These are phyloP conservation scores for Flaveria floridana DNA, from an alignment of 140 eudicot genomes.

Conservation along the genomic window DNA sequence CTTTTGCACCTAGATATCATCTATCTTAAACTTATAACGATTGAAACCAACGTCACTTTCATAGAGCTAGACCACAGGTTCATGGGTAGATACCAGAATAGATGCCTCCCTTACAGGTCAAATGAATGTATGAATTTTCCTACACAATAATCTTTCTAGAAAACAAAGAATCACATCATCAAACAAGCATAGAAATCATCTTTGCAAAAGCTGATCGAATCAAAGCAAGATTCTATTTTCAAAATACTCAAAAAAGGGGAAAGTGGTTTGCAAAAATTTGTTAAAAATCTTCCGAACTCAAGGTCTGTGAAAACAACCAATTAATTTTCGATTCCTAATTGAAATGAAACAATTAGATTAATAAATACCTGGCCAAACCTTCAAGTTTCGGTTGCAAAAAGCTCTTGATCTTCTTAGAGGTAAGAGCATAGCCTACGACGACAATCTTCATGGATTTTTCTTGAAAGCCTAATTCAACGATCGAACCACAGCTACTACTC, in stretches of 20 bases:
- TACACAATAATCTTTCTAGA: slow-evolving; percentile 22
- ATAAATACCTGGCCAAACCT: slow-evolving; percentile 73
- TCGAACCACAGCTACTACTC: slow-evolving; percentile 35
- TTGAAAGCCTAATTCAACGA: slow-evolving; percentile 32
- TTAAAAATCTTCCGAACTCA: too few species aligned
- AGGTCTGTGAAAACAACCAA: background rate
- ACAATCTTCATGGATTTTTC: slow-evolving; percentile 45
- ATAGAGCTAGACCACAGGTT: too few species aligned
- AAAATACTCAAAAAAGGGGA: too few species aligned
- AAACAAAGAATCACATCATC: slow-evolving; percentile 22
- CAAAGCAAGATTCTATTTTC: background rate
- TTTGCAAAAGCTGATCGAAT: slow-evolving; percentile 12
- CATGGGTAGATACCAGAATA: background rate
- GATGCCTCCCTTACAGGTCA: slow-evolving; percentile 6
- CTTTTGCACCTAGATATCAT: too few species aligned
- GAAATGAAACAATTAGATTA: background rate
- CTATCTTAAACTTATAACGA: too few species aligned
- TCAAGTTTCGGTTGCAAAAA: slow-evolving; percentile 85
- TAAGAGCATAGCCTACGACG: slow-evolving; percentile 94
- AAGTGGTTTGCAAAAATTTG: too few species aligned
- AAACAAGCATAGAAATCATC: slow-evolving; percentile 13
- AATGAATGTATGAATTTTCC: slow-evolving; percentile 26
- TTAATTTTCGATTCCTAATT: background rate
- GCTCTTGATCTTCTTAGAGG: slow-evolving; percentile 87
- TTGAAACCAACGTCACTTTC: too few species aligned